Percentiles rank a stretch among this genome's conserved stretches.
Conservation (phyloP, 352 stramenopile genomes). For the Pythium rhizo-oryzae region DNA sequence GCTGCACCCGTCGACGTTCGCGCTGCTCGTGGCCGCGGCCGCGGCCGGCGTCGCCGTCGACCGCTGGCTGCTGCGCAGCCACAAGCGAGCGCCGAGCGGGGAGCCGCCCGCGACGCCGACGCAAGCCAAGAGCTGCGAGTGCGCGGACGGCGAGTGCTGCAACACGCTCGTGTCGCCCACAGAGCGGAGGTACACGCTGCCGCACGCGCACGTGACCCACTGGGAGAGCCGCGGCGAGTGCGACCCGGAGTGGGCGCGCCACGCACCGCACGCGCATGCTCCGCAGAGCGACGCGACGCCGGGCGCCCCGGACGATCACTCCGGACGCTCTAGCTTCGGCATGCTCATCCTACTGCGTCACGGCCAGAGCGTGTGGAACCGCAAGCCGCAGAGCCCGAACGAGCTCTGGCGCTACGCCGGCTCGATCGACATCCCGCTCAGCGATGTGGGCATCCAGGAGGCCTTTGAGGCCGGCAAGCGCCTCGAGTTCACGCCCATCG, state of each 20-base stretch:
- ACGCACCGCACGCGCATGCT: conserved; percentile 38
- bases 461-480: conserved; percentile 77
- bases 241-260: conserved; percentile 56
- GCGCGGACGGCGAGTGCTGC: conserved; percentile 74
- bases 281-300: background rate
- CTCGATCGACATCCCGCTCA: conserved; percentile 80
- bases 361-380: conserved; percentile 87
- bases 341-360: conserved; percentile 85
- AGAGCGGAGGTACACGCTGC: conserved; percentile 73
- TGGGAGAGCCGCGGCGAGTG: conserved; percentile 67
- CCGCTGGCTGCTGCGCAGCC: conserved; percentile 22
- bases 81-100: background rate
- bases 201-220: conserved; percentile 68
- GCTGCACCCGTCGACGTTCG: conserved; percentile 17
- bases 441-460: conserved; percentile 84
- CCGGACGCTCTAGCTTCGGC: conserved; percentile 56
- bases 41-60: conserved; percentile 36
- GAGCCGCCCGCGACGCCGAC: background rate
- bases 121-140: conserved; percentile 45
- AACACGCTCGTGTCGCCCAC: conserved; percentile 55
- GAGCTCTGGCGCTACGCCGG: conserved; percentile 84
- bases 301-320: conserved; percentile 10
- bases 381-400: conserved; percentile 69
- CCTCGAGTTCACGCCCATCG: conserved; percentile 76
- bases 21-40: conserved; percentile 20